Evolutionary conservation across 345 rosid genomes (phyloP).

Genomic region (Arabidopsis thaliana): TAIR10.1 NC_003076.8:9466001-9466500

Average conservation of each 20-base stretch:
- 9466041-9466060: conserved; percentile 21
- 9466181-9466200: conserved; percentile 26
- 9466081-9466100: conserved; percentile 22
- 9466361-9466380: conserved; percentile 76
- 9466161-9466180: conserved; percentile 18
- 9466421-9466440: conserved; percentile 58
- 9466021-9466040: conserved; percentile 39
- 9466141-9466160: conserved; percentile 24
- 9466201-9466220: not conserved
- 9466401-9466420: conserved; percentile 66
- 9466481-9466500: conserved; percentile 53
- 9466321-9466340: conserved; percentile 63
- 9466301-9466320: conserved; percentile 73
- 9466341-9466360: conserved; percentile 73
- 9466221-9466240: conserved; percentile 32
- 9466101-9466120: conserved; percentile 21
- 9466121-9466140: conserved; percentile 16
- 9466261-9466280: conserved; percentile 74
- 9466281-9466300: conserved; percentile 59
- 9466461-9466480: conserved; percentile 43
- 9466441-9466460: conserved; percentile 64
- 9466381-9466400: conserved; percentile 81
- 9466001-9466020: not conserved
- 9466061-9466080: not conserved
- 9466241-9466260: conserved; percentile 44